These are phyloP conservation scores for Collybia sordida DNA, from an alignment of 768 basidiomycete genomes.

Conservation along the genomic window DNA sequence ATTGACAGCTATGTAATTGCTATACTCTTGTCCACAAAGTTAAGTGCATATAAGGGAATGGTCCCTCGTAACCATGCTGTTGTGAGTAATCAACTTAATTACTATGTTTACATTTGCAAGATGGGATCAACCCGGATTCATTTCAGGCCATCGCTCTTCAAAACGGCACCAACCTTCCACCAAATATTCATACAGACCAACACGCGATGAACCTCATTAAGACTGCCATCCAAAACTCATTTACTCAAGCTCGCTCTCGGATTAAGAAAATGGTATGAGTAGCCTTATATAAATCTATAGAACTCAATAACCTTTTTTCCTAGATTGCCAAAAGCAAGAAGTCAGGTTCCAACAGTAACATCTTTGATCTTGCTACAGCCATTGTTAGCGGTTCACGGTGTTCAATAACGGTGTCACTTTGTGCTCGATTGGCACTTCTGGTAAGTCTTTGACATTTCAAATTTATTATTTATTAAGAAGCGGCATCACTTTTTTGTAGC, in stretches of 20 bases:
- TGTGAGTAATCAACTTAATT: background rate
- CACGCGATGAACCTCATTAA: background rate
- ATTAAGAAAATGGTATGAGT: background rate
- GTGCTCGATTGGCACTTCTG: no score
- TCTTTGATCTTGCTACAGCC: no score
- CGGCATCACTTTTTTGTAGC: no score
- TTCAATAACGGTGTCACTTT: no score
- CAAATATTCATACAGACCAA: background rate
- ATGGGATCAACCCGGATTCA: background rate
- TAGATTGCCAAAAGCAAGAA: background rate
- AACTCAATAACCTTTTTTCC: background rate
- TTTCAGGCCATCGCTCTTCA: background rate
- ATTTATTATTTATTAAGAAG: no score
- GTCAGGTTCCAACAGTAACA: background rate
- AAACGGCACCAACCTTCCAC: background rate
- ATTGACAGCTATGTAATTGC: background rate
- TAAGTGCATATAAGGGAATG: background rate
- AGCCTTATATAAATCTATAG: no score
- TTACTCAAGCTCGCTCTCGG: background rate
- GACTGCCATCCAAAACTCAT: background rate
- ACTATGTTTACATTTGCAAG: background rate
- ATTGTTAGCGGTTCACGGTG: no score
- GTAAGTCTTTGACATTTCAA: no score
- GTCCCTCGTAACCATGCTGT: background rate
- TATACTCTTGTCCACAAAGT: background rate